Percentiles rank a stretch among this genome's conserved stretches.
These are phyloP conservation scores for Pezizomycotina sp. DNA, from an alignment of 2,329 filamentous ascomycete species.

Conservation along the genomic window DNA sequence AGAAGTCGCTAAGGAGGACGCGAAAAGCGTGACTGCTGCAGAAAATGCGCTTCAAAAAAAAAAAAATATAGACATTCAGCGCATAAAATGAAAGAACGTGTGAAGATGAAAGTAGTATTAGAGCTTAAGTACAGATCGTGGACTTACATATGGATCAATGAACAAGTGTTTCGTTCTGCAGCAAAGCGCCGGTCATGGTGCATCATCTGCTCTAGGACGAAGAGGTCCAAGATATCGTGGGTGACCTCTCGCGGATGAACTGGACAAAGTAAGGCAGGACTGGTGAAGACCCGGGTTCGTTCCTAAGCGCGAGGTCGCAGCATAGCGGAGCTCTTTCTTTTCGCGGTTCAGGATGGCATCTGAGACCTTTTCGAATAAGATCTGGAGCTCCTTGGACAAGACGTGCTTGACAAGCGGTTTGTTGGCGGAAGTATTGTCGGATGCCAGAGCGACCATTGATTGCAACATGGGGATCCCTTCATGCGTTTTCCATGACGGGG, in stretches of 20 bases:
- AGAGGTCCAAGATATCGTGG: conserved; percentile 77
- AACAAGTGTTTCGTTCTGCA: conserved; percentile 70
- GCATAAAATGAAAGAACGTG: too few relatives aligned
- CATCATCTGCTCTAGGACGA: conserved; percentile 83
- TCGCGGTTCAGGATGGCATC: conserved; percentile 73
- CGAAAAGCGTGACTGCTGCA: too few relatives aligned
- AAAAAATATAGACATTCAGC: too few relatives aligned
- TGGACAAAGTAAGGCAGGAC: conserved; percentile 90
- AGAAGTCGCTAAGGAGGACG: neutral
- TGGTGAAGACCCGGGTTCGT: conserved; percentile 90
- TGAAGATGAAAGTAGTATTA: too few relatives aligned
- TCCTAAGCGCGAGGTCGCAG: conserved; percentile 68
- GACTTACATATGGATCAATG: conserved; percentile 45
- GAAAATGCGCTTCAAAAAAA: too few relatives aligned
- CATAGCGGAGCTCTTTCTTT: conserved; percentile 70
- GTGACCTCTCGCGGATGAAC: conserved; percentile 90
- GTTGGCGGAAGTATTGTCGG: conserved; percentile 58
- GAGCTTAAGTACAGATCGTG: conserved; percentile 44
- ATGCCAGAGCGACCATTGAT: conserved; percentile 65
- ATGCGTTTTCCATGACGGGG: conserved; percentile 68
- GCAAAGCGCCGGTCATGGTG: conserved; percentile 67
- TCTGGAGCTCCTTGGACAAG: conserved; percentile 82
- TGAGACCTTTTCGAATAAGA: conserved; percentile 94
- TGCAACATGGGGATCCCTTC: conserved; percentile 82
- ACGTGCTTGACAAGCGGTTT: conserved; percentile 92